Percentiles rank a stretch among this genome's conserved stretches.
phyloP scores from a whole-genome alignment of 768 basidiomycete genomes.

The Kwoniella botswanensis region DNA sequence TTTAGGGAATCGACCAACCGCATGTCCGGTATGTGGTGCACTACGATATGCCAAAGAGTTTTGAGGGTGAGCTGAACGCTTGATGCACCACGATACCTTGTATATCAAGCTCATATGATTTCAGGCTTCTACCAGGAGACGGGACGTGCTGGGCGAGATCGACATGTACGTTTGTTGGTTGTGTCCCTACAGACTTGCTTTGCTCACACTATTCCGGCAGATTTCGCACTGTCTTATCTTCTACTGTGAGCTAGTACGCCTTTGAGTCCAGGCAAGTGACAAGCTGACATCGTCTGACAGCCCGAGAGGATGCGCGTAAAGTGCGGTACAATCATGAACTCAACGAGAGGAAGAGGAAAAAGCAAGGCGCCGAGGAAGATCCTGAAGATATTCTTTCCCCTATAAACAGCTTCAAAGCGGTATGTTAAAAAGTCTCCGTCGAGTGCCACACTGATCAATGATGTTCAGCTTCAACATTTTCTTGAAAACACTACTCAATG shows the following conservation, averaged over 20 bases:
- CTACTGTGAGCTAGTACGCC: constrained; percentile 47
- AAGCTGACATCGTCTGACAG: constrained; percentile 31
- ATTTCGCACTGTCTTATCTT: constrained; percentile 56
- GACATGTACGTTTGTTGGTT: constrained; percentile 55
- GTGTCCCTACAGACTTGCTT: background rate
- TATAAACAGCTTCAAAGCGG: constrained; percentile 55
- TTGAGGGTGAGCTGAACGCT: constrained; percentile 47
- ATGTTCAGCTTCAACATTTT: constrained; percentile 50
- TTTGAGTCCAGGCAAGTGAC: no score
- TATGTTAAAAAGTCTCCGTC: constrained; percentile 21
- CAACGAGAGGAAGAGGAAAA: constrained; percentile 32
- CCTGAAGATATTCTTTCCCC: constrained; percentile 33
- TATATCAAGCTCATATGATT: background rate
- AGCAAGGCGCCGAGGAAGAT: constrained; percentile 11
- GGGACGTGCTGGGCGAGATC: constrained; percentile 58
- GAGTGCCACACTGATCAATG: constrained; percentile 1
- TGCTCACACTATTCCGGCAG: constrained; percentile 30
- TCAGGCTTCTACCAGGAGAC: constrained; percentile 57
- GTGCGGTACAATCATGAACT: constrained; percentile 34
- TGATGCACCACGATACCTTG: background rate
- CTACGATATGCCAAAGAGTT: constrained; percentile 57
- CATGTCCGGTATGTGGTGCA: constrained; percentile 59
- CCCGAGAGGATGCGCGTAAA: constrained; percentile 55
- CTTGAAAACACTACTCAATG: constrained; percentile 50
- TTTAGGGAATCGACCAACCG: constrained; percentile 57